Percentiles rank a stretch among this genome's conserved stretches.
These are phyloP conservation scores for Cladophialophora exuberans DNA, from an alignment of 2,329 filamentous ascomycete genomes.

Conservation along the genomic window DNA sequence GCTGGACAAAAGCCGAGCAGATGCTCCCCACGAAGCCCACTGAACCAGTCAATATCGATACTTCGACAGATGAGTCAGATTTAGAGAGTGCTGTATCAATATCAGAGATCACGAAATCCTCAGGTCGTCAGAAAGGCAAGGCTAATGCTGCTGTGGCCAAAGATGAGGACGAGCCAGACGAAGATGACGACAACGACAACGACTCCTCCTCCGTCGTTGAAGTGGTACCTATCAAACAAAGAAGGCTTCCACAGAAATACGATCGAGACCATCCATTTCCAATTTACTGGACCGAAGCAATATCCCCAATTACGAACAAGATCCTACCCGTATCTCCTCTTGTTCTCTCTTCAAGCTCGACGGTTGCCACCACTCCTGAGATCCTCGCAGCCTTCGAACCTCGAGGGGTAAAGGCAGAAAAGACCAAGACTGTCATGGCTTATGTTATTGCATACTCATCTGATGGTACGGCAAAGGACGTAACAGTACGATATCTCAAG, in stretches of 20 bases:
- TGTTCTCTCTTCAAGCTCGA: constrained; percentile 63
- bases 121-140: constrained; percentile 26
- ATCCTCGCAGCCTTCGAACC: constrained; percentile 77
- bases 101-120: constrained; percentile 23
- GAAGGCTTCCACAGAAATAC: constrained; percentile 53
- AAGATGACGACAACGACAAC: constrained; percentile 59
- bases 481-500: constrained; percentile 88
- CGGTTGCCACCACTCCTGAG: constrained; percentile 73
- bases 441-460: constrained; percentile 83
- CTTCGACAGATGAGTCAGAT: constrained; percentile 23
- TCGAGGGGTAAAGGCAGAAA: constrained; percentile 79
- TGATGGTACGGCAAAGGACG: constrained; percentile 90
- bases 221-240: constrained; percentile 50
- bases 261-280: constrained; percentile 81
- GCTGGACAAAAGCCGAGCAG: constrained; percentile 86
- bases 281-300: constrained; percentile 89
- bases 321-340: constrained; percentile 79
- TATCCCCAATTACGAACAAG: constrained; percentile 78
- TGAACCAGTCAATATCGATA: constrained; percentile 13
- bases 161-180: constrained; percentile 37
- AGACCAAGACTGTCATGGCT: constrained; percentile 83
- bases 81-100: constrained; percentile 20
- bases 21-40: constrained; percentile 24
- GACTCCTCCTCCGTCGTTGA: constrained; percentile 64
- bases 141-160: constrained; percentile 13